Evolutionary conservation across 2,329 filamentous ascomycete genomes (phyloP), one percentile per base, ranked within the genome.

Genomic region (Verticillium longisporum): DNA sequence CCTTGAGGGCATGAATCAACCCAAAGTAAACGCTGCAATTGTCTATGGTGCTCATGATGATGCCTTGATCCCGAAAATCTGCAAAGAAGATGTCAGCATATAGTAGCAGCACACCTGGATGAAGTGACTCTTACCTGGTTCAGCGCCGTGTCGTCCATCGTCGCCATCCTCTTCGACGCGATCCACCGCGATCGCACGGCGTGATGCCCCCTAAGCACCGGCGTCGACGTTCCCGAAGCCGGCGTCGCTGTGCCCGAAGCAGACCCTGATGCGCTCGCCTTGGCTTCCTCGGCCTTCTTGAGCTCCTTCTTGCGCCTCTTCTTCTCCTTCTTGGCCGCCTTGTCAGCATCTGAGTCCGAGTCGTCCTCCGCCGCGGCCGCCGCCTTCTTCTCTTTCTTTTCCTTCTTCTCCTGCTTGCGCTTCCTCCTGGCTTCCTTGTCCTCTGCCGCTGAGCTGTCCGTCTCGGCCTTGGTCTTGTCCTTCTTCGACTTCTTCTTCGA

Each of bases 161-260:
- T 84, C 2, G 93, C 92, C 78, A 88, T 85, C 68, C 87, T 88
- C 80, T 98, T 98, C 68, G 95, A 91, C 61, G 89, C 89, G 69
- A 98, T 97, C 74, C 93, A 91, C 63, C 91, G 83, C 66, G 90
- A 87, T 65, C 94, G 82, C 56, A 93, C 86, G 60, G 89, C 84
- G 72, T 93, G 90, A 65, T 92, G 84, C 57, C 83, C 86, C 74
- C 75, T 63, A 72, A 77, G 61, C 14, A 64, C 53, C 11, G 80
- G 79, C 34, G 77, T 81, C 33, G 78, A 78, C 55, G 75, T 78
- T 59, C 75, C 77, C 56, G 78, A 77, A 31, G 74, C 77, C 26
- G 75, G 78, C 2, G 75, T 74, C 1, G 71, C 72, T 6, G 76
- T 74, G 21, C 26, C 58, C 4, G 68, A 68, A 38, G 64, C 60